Evolutionary conservation across 305 asterid genomes (phyloP).

Genomic region (Striga hermonthica): DNA sequence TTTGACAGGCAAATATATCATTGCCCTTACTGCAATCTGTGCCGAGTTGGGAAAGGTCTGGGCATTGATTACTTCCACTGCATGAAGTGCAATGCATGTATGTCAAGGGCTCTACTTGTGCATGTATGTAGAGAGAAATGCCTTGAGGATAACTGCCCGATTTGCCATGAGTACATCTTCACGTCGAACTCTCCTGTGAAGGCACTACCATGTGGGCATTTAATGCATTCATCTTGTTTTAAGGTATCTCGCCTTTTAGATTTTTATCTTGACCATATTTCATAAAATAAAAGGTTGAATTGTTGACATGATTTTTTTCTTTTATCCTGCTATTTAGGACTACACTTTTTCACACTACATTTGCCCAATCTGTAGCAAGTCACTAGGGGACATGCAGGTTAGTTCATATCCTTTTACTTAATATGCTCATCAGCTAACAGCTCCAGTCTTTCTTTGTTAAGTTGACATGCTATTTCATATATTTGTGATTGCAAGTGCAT

Average conservation of each 20-base stretch:
- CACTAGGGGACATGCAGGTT: slow-evolving; percentile 96
- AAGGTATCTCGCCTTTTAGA: slow-evolving; percentile 47
- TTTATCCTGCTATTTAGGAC: slow-evolving; percentile 47
- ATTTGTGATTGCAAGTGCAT: neutral
- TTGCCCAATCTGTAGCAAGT: slow-evolving; percentile 93
- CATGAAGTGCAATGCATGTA: slow-evolving; percentile 95
- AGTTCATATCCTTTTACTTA: slow-evolving; percentile 31
- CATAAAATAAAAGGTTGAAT: neutral
- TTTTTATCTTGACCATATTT: slow-evolving; percentile 23
- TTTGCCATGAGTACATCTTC: slow-evolving; percentile 81
- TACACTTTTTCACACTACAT: slow-evolving; percentile 76
- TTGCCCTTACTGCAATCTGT: slow-evolving; percentile 93
- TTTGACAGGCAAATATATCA: slow-evolving; percentile 80
- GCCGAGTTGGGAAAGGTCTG: slow-evolving; percentile 87
- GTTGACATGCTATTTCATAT: too few species aligned
- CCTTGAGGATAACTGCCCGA: slow-evolving; percentile 87
- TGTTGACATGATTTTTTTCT: slow-evolving; percentile 22
- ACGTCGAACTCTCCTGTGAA: slow-evolving; percentile 81
- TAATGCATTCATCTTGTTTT: slow-evolving; percentile 88
- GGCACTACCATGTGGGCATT: slow-evolving; percentile 86
- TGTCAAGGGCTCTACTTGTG: slow-evolving; percentile 60
- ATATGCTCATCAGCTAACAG: neutral
- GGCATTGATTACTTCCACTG: slow-evolving; percentile 86
- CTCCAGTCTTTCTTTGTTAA: too few species aligned
- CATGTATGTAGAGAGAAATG: slow-evolving; percentile 85